These are phyloP conservation scores for Pseudogymnoascus sp. DNA, from an alignment of 2,329 filamentous ascomycete species.

Conservation along the genomic window DNA sequence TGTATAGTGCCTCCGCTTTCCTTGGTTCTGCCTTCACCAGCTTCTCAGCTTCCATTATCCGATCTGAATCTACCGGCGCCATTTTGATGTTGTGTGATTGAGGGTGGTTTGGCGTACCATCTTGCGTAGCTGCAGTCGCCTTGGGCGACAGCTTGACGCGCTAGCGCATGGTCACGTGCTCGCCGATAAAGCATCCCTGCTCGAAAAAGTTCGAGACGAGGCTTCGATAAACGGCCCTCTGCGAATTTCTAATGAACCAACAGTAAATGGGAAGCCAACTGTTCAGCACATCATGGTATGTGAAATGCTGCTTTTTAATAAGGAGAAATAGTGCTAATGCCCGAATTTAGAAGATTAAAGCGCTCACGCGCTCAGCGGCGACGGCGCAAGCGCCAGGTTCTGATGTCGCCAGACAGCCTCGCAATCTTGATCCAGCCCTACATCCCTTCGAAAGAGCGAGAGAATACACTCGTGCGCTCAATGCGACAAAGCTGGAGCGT, in stretches of 20 bases:
- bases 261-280: constrained; percentile 11
- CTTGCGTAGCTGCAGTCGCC: constrained; percentile 13
- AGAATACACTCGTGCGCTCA: constrained; percentile 71
- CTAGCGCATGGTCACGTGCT: background rate
- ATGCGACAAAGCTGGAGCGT: constrained; percentile 86
- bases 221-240: background rate
- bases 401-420: constrained; percentile 55
- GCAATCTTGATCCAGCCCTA: constrained; percentile 73
- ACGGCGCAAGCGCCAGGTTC: constrained; percentile 60
- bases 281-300: constrained; percentile 25
- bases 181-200: constrained; percentile 8
- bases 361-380: constrained; percentile 56
- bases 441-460: constrained; percentile 87
- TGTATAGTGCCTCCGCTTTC: constrained; percentile 82
- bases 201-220: constrained; percentile 11
- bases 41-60: constrained; percentile 84
- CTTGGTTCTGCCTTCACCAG: constrained; percentile 69
- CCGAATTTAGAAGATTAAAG: constrained; percentile 48
- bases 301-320: background rate
- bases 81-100: constrained; percentile 32
- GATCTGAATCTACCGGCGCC: constrained; percentile 50
- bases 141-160: constrained; percentile 10
- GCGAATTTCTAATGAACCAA: background rate
- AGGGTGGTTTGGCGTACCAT: constrained; percentile 16
- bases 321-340: background rate